Evolutionary conservation across 108 stramenopile species (phyloP).

Genomic region (Epithemia pelagica): DNA sequence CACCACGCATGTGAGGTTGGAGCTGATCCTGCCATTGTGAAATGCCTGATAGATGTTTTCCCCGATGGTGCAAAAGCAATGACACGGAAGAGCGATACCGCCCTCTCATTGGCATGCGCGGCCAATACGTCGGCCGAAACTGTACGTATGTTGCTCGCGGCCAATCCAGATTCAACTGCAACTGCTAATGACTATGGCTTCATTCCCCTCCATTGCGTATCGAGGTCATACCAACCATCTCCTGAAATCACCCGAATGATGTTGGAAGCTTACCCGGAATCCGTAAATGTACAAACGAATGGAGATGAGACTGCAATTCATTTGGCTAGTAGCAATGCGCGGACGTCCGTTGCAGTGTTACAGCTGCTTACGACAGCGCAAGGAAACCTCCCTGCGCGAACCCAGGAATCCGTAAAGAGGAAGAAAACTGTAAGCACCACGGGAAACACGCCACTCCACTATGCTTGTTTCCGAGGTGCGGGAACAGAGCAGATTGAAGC

Average conservation of each 20-base stretch:
- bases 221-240: conserved; percentile 36
- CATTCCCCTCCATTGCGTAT: conserved; percentile 45
- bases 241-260: conserved; percentile 32
- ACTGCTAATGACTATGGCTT: conserved; percentile 42
- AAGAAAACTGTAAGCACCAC: conserved; percentile 25
- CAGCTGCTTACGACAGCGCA: conserved; percentile 23
- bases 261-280: conserved; percentile 30
- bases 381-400: not conserved
- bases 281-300: conserved; percentile 17
- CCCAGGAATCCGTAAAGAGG: not conserved
- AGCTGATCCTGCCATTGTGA: conserved; percentile 16
- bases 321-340: conserved; percentile 32
- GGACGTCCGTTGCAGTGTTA: conserved; percentile 33
- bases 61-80: conserved; percentile 14
- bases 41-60: conserved; percentile 17
- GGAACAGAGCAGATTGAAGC: conserved; percentile 37
- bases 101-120: conserved; percentile 43
- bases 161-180: conserved; percentile 26
- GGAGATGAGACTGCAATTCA: conserved; percentile 36
- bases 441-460: conserved; percentile 44
- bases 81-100: conserved; percentile 38
- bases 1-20: conserved; percentile 40
- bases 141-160: conserved; percentile 26
- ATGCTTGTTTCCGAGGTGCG: conserved; percentile 40
- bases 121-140: conserved; percentile 31